Percentiles rank a stretch among this genome's conserved stretches.
Conservation (phyloP, 2,329 filamentous ascomycete genomes). For the Sphaerulina vaccinii region DNA sequence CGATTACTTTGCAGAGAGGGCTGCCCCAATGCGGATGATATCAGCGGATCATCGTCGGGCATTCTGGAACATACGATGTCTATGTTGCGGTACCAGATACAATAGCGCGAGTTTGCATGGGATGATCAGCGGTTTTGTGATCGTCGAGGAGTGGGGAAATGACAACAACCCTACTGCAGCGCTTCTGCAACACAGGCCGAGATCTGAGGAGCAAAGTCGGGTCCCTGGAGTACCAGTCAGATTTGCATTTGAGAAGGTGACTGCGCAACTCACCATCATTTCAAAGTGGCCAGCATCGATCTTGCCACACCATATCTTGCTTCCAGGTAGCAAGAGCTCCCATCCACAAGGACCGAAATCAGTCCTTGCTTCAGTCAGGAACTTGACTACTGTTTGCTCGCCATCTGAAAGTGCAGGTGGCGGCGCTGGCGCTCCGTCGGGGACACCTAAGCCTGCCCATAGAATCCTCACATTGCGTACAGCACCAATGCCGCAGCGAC, state of each 20-base stretch:
- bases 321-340: conserved; percentile 11
- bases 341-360: conserved; percentile 14
- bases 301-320: conserved; percentile 1
- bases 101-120: neutral
- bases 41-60: too few species aligned
- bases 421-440: neutral
- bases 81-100: too few species aligned
- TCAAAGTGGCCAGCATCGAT: conserved; percentile 17
- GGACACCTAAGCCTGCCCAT: conserved; percentile 11
- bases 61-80: too few species aligned
- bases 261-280: conserved; percentile 12
- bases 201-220: conserved; percentile 4
- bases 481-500: conserved; percentile 23
- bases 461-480: conserved; percentile 32
- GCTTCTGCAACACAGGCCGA: conserved; percentile 12
- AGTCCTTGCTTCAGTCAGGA: conserved; percentile 11
- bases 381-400: conserved; percentile 10
- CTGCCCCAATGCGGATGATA: too few species aligned
- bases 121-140: neutral
- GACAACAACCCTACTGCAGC: neutral
- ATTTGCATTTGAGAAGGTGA: neutral
- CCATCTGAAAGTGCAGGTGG: conserved; percentile 6
- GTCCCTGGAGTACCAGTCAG: conserved; percentile 2
- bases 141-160: neutral
- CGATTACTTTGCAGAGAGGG: too few species aligned